These are phyloP conservation scores for Hymenoscyphus occultus DNA, from an alignment of 2,329 filamentous ascomycete genomes.

Conservation along the genomic window DNA sequence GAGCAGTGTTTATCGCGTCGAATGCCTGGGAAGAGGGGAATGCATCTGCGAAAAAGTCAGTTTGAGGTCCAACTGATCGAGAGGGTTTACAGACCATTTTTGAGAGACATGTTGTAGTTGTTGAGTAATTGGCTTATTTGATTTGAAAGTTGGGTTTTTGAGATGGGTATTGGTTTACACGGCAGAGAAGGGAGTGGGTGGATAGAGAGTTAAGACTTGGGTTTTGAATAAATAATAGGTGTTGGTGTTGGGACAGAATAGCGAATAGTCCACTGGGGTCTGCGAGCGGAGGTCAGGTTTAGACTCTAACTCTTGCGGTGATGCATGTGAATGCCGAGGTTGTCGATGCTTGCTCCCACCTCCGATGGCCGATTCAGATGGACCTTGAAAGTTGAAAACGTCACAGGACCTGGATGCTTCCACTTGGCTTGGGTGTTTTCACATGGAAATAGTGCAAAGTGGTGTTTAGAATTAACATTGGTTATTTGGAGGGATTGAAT, in stretches of 20 bases:
- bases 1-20: conserved; percentile 75
- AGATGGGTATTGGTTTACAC: not conserved
- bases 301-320: not conserved
- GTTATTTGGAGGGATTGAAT: not conserved
- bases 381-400: not conserved
- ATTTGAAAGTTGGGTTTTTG: not conserved
- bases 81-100: conserved; percentile 56
- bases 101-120: conserved; percentile 62
- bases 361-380: not conserved
- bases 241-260: not conserved
- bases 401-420: not conserved
- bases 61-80: conserved; percentile 2
- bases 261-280: not conserved
- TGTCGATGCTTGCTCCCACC: not conserved
- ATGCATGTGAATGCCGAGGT: conserved; percentile 2
- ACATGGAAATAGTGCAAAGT: not conserved
- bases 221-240: not conserved
- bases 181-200: not conserved
- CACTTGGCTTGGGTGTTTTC: not conserved
- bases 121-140: not conserved
- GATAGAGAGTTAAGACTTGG: not conserved
- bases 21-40: conserved; percentile 92
- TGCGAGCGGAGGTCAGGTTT: not conserved
- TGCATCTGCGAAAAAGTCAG: conserved; percentile 51
- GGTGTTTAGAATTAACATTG: not conserved